A percentile compares a stretch with the other conserved stretches of the same genome.
phyloP scores from a whole-genome alignment of 2,329 filamentous ascomycete genomes.

The Penicillium sp. region DNA sequence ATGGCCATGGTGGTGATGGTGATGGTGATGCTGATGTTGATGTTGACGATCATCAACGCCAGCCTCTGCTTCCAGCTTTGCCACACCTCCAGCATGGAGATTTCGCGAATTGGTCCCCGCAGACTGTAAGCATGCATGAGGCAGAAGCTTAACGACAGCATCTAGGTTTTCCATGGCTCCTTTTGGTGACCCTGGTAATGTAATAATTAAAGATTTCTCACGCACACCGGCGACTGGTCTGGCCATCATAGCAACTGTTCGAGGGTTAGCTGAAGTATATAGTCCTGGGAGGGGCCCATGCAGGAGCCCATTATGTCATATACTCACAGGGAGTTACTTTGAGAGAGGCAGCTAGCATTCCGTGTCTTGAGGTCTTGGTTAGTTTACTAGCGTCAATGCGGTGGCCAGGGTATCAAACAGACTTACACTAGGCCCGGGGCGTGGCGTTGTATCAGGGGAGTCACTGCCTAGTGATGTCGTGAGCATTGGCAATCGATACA shows the following conservation, averaged over 20 bases:
- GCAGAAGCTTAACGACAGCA: slow-evolving; percentile 80
- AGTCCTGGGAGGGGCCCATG: slow-evolving; percentile 1
- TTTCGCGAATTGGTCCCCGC: slow-evolving; percentile 75
- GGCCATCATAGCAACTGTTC: slow-evolving; percentile 88
- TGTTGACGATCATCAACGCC: slow-evolving; percentile 50
- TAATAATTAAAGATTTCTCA: slow-evolving; percentile 76
- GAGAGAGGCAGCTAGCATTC: slow-evolving; percentile 82
- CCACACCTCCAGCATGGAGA: slow-evolving; percentile 74
- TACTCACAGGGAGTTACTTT: slow-evolving; percentile 80
- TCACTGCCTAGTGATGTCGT: slow-evolving; percentile 60
- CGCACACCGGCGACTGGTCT: slow-evolving; percentile 85
- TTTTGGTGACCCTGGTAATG: slow-evolving; percentile 90
- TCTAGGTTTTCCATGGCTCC: slow-evolving; percentile 91
- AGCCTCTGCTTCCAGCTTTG: slow-evolving; percentile 79
- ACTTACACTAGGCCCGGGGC: slow-evolving; percentile 77
- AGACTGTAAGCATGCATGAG: slow-evolving; percentile 90
- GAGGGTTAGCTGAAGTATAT: slow-evolving; percentile 23
- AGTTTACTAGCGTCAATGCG: slow-evolving; percentile 7
- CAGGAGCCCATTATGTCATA: slow-evolving; percentile 13
- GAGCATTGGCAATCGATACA: slow-evolving; percentile 12
- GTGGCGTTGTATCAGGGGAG: slow-evolving; percentile 73
- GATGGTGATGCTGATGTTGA: slow-evolving; percentile 37
- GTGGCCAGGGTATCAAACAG: not conserved
- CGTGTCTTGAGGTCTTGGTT: slow-evolving; percentile 57
- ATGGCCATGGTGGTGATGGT: slow-evolving; percentile 53